Evolutionary conservation across 805 yeast species (phyloP).

Genomic region (Saccharomycopsis sp.): DNA sequence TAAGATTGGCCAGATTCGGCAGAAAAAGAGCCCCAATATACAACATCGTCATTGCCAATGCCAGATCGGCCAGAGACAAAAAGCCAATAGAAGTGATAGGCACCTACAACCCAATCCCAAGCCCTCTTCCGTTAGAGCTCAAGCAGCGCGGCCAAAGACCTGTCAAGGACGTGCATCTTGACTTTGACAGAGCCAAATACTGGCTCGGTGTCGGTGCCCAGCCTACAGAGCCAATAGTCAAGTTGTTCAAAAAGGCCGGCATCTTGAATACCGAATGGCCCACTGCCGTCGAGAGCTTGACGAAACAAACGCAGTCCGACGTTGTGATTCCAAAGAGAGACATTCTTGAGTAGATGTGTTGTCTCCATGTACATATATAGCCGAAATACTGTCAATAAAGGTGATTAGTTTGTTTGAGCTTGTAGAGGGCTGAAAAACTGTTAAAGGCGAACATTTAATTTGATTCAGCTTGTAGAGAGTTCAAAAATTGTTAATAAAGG

Average conservation of each 20-base stretch:
- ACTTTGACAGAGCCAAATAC: constrained; percentile 83
- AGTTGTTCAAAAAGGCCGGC: constrained; percentile 73
- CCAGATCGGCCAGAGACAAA: constrained; percentile 69
- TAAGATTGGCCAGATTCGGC: constrained; percentile 90
- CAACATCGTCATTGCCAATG: constrained; percentile 84
- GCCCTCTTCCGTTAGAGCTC: constrained; percentile 48
- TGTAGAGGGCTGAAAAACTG: too few species aligned
- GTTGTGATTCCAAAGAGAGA: constrained; percentile 13
- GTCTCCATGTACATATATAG: background rate
- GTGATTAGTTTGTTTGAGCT: background rate
- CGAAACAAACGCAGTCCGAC: constrained; percentile 25
- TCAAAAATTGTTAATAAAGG: too few species aligned
- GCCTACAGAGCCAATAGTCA: constrained; percentile 75
- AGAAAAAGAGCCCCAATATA: constrained; percentile 80
- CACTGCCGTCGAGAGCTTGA: constrained; percentile 32
- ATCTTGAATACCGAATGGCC: constrained; percentile 57
- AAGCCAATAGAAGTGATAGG: constrained; percentile 94
- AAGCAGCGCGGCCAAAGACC: constrained; percentile 50
- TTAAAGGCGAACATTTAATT: too few species aligned
- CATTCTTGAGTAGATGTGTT: constrained; percentile 10
- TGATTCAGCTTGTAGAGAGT: too few species aligned
- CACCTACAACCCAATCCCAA: constrained; percentile 80
- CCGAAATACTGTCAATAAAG: background rate
- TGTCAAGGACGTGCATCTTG: constrained; percentile 72
- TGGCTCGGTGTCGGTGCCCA: constrained; percentile 98